A percentile compares a stretch with the other conserved stretches of the same genome.
phyloP scores from a whole-genome alignment of 148 eudicot species.

The Heliamphora exappendiculata region DNA sequence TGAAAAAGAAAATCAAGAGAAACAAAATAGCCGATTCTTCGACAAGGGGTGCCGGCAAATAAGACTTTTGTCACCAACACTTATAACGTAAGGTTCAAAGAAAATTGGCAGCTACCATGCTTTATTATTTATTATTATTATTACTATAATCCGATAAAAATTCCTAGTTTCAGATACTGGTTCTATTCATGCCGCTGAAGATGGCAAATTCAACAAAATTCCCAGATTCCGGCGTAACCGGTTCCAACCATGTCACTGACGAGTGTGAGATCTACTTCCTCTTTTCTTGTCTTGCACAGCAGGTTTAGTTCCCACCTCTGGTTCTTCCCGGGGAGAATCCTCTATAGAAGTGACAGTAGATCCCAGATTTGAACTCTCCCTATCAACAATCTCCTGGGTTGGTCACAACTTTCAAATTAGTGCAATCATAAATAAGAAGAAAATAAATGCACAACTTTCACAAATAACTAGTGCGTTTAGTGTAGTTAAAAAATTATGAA shows the following conservation, averaged over 20 bases:
- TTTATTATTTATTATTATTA: no score
- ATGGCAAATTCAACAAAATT: no score
- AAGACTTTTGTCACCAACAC: background rate
- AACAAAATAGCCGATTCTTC: no score
- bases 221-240: no score
- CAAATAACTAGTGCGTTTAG: no score
- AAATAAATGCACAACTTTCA: background rate
- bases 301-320: background rate
- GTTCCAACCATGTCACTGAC: conserved; percentile 7
- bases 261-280: conserved; percentile 23
- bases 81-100: background rate
- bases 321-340: background rate
- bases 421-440: no score
- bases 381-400: conserved; percentile 10
- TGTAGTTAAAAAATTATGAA: no score
- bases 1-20: no score
- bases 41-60: no score
- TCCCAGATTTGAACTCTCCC: background rate
- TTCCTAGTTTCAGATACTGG: background rate
- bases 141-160: conserved; percentile 1
- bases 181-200: no score
- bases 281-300: conserved; percentile 4
- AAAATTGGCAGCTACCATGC: background rate
- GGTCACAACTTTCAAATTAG: background rate
- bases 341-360: background rate